A percentile compares a stretch with the other conserved stretches of the same genome.
Evolutionary conservation across 2,329 filamentous ascomycete genomes (phyloP).

Genomic region (Geosmithia flava): DNA sequence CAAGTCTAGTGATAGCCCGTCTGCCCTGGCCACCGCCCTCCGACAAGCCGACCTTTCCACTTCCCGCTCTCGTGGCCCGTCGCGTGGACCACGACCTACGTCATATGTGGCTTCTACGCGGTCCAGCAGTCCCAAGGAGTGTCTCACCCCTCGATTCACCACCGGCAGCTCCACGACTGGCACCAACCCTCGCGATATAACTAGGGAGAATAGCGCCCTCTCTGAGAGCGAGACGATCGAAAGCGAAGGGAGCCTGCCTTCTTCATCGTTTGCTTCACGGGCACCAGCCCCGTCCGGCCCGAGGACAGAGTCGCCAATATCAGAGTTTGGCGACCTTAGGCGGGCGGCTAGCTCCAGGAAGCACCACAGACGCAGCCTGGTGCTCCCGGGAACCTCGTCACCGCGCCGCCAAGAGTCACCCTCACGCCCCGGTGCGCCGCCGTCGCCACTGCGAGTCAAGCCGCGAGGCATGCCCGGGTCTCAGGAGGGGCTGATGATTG

Average conservation of each 20-base stretch:
- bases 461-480: constrained; percentile 50
- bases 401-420: constrained; percentile 83
- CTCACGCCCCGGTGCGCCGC: constrained; percentile 58
- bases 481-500: constrained; percentile 44
- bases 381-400: constrained; percentile 67
- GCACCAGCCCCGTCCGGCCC: constrained; percentile 27
- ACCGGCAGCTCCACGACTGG: constrained; percentile 45
- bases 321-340: constrained; percentile 66
- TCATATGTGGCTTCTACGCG: constrained; percentile 57
- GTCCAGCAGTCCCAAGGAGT: constrained; percentile 83
- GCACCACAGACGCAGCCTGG: constrained; percentile 75
- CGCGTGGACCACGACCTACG: constrained; percentile 31
- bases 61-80: constrained; percentile 6
- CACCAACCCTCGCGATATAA: constrained; percentile 48
- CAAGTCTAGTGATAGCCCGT: constrained; percentile 23
- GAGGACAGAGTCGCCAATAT: constrained; percentile 80
- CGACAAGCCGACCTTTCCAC: constrained; percentile 21
- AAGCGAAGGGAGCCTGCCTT: constrained; percentile 81
- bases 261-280: constrained; percentile 60
- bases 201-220: constrained; percentile 60
- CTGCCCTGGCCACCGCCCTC: constrained; percentile 43
- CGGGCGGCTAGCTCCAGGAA: constrained; percentile 70
- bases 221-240: constrained; percentile 75
- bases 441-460: constrained; percentile 82
- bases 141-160: constrained; percentile 80